A percentile compares a stretch with the other conserved stretches of the same genome.
phyloP scores from a whole-genome alignment of 139 green algal genomes.

The Chlorella sp. region DNA sequence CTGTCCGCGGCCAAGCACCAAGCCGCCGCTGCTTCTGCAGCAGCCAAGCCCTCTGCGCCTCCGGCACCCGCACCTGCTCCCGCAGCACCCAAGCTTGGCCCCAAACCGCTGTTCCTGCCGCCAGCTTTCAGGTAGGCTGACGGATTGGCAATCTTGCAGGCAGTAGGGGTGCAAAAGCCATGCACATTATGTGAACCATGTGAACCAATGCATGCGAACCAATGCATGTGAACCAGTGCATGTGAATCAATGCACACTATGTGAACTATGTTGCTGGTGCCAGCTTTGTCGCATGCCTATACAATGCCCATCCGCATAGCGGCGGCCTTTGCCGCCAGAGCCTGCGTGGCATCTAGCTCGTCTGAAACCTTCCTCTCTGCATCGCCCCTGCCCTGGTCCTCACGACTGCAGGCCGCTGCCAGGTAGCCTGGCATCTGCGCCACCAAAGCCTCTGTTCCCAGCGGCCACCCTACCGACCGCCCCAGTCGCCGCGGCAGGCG shows the following conservation, averaged over 20 bases:
- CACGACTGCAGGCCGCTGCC: background rate
- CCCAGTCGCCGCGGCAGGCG: background rate
- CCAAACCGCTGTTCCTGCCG: slow-evolving; percentile 34
- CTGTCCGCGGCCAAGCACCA: background rate
- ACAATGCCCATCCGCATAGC: background rate
- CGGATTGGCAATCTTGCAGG: background rate
- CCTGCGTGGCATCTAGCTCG: no score
- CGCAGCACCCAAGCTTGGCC: background rate
- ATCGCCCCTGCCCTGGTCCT: background rate
- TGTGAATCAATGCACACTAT: no score
- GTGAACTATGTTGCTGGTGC: background rate
- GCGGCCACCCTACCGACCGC: background rate
- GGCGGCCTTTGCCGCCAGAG: no score
- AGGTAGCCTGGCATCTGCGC: background rate
- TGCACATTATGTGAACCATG: no score
- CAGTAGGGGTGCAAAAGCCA: no score
- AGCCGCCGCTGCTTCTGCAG: background rate
- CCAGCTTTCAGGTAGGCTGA: background rate
- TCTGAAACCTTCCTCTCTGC: background rate
- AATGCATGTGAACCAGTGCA: no score
- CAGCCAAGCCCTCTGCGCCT: background rate
- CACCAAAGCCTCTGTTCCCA: slow-evolving; percentile 4
- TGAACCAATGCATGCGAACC: no score
- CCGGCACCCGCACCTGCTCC: background rate
- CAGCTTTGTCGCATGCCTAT: background rate